These are phyloP conservation scores for Cyberlindnera sargentensis DNA, from an alignment of 805 yeast species.

Conservation along the genomic window DNA sequence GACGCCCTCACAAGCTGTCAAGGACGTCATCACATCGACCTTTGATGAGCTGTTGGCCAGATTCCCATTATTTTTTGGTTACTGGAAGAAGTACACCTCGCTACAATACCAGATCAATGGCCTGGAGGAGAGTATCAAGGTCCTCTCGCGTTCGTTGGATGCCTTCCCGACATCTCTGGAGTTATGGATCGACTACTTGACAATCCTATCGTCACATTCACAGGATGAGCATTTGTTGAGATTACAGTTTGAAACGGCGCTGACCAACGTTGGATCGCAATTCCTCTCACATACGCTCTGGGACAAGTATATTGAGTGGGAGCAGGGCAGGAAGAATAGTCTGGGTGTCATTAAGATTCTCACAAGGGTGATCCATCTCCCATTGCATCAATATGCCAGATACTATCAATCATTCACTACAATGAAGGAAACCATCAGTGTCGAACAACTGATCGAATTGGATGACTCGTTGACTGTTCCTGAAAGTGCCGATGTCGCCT, in stretches of 20 bases:
- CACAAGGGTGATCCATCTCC: slow-evolving; percentile 44
- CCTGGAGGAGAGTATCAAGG: slow-evolving; percentile 38
- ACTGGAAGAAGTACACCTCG: slow-evolving; percentile 59
- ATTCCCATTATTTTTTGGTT: slow-evolving; percentile 52
- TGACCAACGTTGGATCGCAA: slow-evolving; percentile 52
- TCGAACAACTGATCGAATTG: slow-evolving; percentile 8
- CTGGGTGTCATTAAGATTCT: slow-evolving; percentile 35
- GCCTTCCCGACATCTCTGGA: slow-evolving; percentile 54
- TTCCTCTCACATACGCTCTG: slow-evolving; percentile 76
- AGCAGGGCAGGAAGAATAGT: slow-evolving; percentile 32
- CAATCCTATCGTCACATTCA: slow-evolving; percentile 40
- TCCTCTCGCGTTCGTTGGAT: slow-evolving; percentile 37
- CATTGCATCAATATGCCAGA: slow-evolving; percentile 81
- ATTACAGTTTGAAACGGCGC: slow-evolving; percentile 41
- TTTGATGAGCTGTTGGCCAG: slow-evolving; percentile 38
- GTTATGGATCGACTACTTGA: slow-evolving; percentile 61
- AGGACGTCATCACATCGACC: slow-evolving; percentile 25
- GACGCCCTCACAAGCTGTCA: slow-evolving; percentile 26
- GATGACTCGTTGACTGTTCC: slow-evolving; percentile 18
- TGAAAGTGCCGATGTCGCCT: slow-evolving; percentile 17
- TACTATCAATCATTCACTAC: slow-evolving; percentile 49
- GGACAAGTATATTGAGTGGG: slow-evolving; percentile 71
- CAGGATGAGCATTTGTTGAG: slow-evolving; percentile 30
- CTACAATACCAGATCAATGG: slow-evolving; percentile 53
- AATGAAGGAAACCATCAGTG: slow-evolving; percentile 17